Percentiles rank a stretch among this genome's conserved stretches.
These are phyloP conservation scores for Nicotiana sylvestris DNA, from an alignment of 257 asterid genomes.

Conservation along the genomic window DNA sequence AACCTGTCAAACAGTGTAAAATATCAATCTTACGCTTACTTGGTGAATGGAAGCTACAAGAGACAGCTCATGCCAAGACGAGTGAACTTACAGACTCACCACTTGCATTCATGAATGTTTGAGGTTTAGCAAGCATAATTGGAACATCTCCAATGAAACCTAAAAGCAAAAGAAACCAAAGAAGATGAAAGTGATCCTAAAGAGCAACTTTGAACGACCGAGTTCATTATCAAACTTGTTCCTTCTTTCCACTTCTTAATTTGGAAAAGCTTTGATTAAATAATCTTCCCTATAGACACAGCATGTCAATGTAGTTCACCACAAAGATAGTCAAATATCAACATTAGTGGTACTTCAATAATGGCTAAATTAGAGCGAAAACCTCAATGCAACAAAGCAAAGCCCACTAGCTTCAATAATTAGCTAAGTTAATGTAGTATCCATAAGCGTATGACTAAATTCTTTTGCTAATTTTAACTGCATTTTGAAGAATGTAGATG, in stretches of 20 bases:
- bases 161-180: slow-evolving; percentile 17
- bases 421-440: neutral
- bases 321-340: neutral
- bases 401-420: neutral
- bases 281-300: neutral
- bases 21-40: slow-evolving; percentile 16
- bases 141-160: slow-evolving; percentile 88
- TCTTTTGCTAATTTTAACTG: neutral
- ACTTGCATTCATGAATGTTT: slow-evolving; percentile 95
- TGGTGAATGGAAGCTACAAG: neutral
- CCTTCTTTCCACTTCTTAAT: neutral
- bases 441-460: neutral
- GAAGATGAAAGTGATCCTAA: slow-evolving; percentile 1
- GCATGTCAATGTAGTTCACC: neutral
- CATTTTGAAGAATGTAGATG: neutral
- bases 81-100: slow-evolving; percentile 99
- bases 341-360: neutral
- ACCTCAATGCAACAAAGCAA: neutral
- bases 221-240: neutral
- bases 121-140: slow-evolving; percentile 93
- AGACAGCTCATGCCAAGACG: slow-evolving; percentile 19
- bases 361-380: neutral
- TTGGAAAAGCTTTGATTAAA: neutral
- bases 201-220: neutral
- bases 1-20: slow-evolving; percentile 48